Base-by-base conservation (phyloP, 345 rosid genomes). In the Syzygium grande region DNA sequence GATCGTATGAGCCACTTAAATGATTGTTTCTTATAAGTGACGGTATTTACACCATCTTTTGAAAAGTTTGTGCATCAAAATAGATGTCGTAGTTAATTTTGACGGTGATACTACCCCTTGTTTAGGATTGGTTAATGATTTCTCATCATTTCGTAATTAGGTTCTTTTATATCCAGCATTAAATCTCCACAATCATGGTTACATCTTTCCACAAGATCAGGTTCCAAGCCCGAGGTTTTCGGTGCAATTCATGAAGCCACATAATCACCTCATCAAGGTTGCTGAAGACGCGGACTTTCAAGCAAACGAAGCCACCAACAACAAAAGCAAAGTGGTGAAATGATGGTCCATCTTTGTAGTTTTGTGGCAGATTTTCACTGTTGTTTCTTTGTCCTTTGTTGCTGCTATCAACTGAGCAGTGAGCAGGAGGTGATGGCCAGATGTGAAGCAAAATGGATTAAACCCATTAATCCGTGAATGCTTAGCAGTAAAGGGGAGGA, bases 41-140 rank as follows among this genome's bases (percentile, higher is more conserved):
- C 23, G 0, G 5, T 15, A 29, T 0, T 1, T 65, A 29, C 29
- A 29, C 19, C 0, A 0, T 15, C 0, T 8, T 29, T 11, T 1
- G 0, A 65, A 16, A 19, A 17, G 7, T 6, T 54, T 17, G 6
- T 6, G 55, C 22, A 25, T 1, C 29, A 58, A 58, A 58, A 58
- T 58, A 27, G 11, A 16, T 0, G 11, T 3, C 0, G 3, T 5
- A 30, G 16, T n/a, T n/a, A 63, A 63, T 7, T n/a, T n/a, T 9
- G 3, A n/a, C 9, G 11, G 4, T 4, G 0, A 13, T 61, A 6
- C 43, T 3, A 1, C 12, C 43, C 23, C 9, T 1, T 16, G 11
- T 65, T 29, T 3, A 30, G 38, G 21, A 15, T 65, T 65, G 15
- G 11, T 6, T 65, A 29, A 65, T 65, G 15, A 65, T 65, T 65